phyloP scores from a whole-genome alignment of 2,329 filamentous ascomycete genomes.

The Fusarium sp. region DNA sequence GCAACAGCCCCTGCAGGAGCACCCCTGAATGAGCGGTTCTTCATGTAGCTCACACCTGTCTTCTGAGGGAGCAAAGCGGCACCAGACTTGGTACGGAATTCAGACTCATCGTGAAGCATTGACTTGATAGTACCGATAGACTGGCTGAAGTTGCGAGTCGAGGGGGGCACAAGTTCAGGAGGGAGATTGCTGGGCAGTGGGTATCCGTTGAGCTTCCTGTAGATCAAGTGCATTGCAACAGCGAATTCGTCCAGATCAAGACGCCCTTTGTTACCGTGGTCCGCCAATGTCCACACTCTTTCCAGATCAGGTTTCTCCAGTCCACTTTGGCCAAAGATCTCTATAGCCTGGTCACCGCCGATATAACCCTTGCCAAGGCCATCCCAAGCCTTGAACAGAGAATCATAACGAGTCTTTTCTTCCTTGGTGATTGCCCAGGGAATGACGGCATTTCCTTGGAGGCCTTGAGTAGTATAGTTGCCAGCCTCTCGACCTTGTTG shows the following conservation, averaged over 20 bases:
- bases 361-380: conserved; percentile 94
- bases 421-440: conserved; percentile 99
- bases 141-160: conserved; percentile 91
- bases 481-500: conserved; percentile 91
- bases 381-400: conserved; percentile 97
- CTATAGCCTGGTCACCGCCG: conserved; percentile 91
- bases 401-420: conserved; percentile 96
- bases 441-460: conserved; percentile 94
- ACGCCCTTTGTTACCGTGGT: conserved; percentile 93
- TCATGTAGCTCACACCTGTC: conserved; percentile 98
- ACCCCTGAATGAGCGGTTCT: conserved; percentile 91
- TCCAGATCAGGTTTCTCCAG: conserved; percentile 92
- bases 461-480: conserved; percentile 85
- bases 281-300: conserved; percentile 93
- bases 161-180: conserved; percentile 93
- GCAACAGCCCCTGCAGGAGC: conserved; percentile 69
- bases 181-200: conserved; percentile 90
- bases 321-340: conserved; percentile 97
- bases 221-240: conserved; percentile 99
- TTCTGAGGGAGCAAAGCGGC: conserved; percentile 93
- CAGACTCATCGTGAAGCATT: conserved; percentile 90
- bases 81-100: conserved; percentile 89
- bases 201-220: conserved; percentile 96
- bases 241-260: conserved; percentile 98
- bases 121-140: conserved; percentile 95